Percentiles rank a stretch among this genome's conserved stretches.
phyloP scores from a whole-genome alignment of 2,329 filamentous ascomycete genomes.

The Phialocephala sp. region DNA sequence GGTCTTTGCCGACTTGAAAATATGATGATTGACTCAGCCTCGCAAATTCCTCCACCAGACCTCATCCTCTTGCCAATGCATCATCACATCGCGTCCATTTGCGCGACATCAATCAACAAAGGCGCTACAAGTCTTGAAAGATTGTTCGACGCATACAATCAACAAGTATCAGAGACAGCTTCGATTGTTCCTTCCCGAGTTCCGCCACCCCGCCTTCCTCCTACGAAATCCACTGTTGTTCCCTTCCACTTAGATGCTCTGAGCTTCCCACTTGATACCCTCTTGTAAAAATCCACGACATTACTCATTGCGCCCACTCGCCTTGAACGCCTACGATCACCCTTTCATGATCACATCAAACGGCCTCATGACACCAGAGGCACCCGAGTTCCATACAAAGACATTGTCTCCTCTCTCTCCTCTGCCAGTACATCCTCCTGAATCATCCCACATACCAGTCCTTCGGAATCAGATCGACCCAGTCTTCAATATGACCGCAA shows the following conservation, averaged over 20 bases:
- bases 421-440: conserved; percentile 70
- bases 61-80: background rate
- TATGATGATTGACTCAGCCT: background rate
- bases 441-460: conserved; percentile 72
- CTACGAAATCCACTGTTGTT: background rate
- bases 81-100: background rate
- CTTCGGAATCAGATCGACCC: conserved; percentile 76
- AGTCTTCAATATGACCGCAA: conserved; percentile 70
- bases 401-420: conserved; percentile 73
- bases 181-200: conserved; percentile 4
- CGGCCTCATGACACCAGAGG: conserved; percentile 45
- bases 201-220: conserved; percentile 9
- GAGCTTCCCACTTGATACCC: conserved; percentile 6
- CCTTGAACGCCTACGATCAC: conserved; percentile 6
- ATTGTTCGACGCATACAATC: background rate
- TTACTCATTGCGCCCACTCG: background rate
- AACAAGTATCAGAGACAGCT: background rate
- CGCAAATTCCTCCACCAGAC: conserved; percentile 3
- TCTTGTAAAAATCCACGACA: conserved; percentile 10
- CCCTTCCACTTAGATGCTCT: background rate
- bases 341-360: conserved; percentile 26
- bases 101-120: conserved; percentile 8
- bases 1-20: background rate
- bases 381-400: conserved; percentile 66
- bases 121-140: background rate